phyloP scores from a whole-genome alignment of 805 yeast genomes.

The Cyberlindnera mycetangii region DNA sequence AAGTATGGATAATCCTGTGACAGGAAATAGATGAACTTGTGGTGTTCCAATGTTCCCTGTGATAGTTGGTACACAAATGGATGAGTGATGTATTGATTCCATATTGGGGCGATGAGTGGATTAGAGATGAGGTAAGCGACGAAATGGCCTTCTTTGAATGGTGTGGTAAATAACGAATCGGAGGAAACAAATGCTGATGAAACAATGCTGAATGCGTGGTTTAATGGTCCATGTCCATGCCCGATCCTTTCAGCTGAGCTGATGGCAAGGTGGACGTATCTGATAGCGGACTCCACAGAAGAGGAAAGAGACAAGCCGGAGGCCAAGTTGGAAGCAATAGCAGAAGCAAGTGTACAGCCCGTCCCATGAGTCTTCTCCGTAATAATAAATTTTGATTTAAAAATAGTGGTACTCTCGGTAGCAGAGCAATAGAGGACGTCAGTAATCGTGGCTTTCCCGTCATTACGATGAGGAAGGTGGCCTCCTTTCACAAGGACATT shows the following conservation, averaged over 20 bases:
- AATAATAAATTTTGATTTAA: slow-evolving; percentile 42
- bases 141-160: slow-evolving; percentile 30
- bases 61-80: slow-evolving; percentile 57
- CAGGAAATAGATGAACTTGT: slow-evolving; percentile 49
- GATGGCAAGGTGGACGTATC: slow-evolving; percentile 67
- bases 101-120: slow-evolving; percentile 49
- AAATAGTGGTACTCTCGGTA: slow-evolving; percentile 37
- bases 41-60: slow-evolving; percentile 44
- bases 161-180: not conserved
- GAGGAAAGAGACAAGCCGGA: slow-evolving; percentile 42
- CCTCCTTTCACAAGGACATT: slow-evolving; percentile 80
- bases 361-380: slow-evolving; percentile 79
- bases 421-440: slow-evolving; percentile 53
- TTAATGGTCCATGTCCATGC: slow-evolving; percentile 69
- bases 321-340: slow-evolving; percentile 76
- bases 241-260: slow-evolving; percentile 43
- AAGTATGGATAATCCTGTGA: slow-evolving; percentile 67
- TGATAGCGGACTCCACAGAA: slow-evolving; percentile 55
- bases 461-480: slow-evolving; percentile 49
- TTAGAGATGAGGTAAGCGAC: slow-evolving; percentile 53
- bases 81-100: slow-evolving; percentile 61
- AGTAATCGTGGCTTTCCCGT: slow-evolving; percentile 35
- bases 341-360: slow-evolving; percentile 83
- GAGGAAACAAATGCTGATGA: slow-evolving; percentile 7
- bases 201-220: slow-evolving; percentile 50